These are phyloP conservation scores for Pleurotus djamor DNA, from an alignment of 768 basidiomycete species.

Conservation along the genomic window DNA sequence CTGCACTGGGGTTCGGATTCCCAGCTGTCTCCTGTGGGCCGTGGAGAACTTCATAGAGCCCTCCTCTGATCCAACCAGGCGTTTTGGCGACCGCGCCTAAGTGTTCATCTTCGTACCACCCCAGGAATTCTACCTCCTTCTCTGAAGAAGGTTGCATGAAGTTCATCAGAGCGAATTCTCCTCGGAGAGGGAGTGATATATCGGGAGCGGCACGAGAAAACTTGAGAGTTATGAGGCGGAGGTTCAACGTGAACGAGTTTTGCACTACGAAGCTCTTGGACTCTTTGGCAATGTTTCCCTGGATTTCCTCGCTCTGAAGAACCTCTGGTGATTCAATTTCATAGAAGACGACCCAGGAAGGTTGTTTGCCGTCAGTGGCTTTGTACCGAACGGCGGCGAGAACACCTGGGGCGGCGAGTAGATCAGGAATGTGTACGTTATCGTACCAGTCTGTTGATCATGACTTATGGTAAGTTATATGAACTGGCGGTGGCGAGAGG, in stretches of 20 bases:
- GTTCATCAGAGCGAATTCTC: slow-evolving; percentile 20
- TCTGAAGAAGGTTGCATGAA: slow-evolving; percentile 17
- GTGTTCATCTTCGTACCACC: slow-evolving; percentile 36
- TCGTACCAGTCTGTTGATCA: slow-evolving; percentile 30
- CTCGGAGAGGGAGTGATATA: not conserved
- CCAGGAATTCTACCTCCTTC: slow-evolving; percentile 26
- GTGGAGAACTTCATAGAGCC: slow-evolving; percentile 24
- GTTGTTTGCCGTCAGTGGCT: slow-evolving; percentile 21
- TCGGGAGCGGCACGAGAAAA: not conserved
- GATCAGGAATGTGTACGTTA: slow-evolving; percentile 28
- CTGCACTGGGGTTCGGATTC: slow-evolving; percentile 8
- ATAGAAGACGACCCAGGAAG: slow-evolving; percentile 25
- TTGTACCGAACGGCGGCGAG: slow-evolving; percentile 28
- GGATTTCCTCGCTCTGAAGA: slow-evolving; percentile 19
- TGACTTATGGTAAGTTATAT: not conserved
- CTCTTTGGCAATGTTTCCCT: not conserved
- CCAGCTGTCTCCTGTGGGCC: slow-evolving; percentile 14
- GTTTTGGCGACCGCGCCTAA: slow-evolving; percentile 22
- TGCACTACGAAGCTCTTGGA: not conserved
- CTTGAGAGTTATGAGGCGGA: not conserved
- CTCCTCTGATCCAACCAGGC: slow-evolving; percentile 26
- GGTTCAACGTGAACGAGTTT: not conserved
- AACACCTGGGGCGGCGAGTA: slow-evolving; percentile 27
- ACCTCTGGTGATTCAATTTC: slow-evolving; percentile 22
- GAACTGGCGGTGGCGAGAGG: not conserved